Base-by-base conservation (phyloP, 2,329 filamentous ascomycete genomes). In the Cladophialophora exuberans region DNA sequence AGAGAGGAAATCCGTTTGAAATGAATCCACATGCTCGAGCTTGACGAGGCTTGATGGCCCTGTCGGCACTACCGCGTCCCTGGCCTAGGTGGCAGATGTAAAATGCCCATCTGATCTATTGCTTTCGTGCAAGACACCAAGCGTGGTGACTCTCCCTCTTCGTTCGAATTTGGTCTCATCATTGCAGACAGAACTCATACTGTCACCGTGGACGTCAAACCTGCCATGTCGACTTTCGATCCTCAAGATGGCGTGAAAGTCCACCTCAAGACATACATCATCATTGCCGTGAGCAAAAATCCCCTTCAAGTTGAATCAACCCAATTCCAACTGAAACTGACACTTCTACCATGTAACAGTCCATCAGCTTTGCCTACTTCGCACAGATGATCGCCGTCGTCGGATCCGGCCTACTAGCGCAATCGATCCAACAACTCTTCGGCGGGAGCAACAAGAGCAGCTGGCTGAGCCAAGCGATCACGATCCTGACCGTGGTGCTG, bases 391-490 rank as follows among this genome's bases (percentile, higher is more conserved):
- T 23, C 5, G 39, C 17, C 5, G 20, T 43, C 20, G 39, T 43
- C 15, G 39, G 39, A 11, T 43, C 39, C 5, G 39, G 39, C 18
- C 20, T 43, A 7, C 39, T 43, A 5, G 39, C 39, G 6, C 35
- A 39, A 20, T 20, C 35, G 15, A 17, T 39, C 6, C 11, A 13
- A 15, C 6, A 39, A 15, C 15, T 39, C 35, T 20, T 39, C 15
- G 35, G 35, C 35, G 15, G 35, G n/a, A n/a, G n/a, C n/a, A n/a
- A n/a, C n/a, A n/a, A n/a, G n/a, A n/a, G n/a, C n/a, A n/a, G n/a
- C n/a, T 60, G 57, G 57, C 15, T 57, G 13, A 52, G 42, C 33
- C 45, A 54, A 35, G 43, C 45, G 2, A 52, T 60, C 15, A 43
- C 52, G 9, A 55, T 60, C 22, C 15, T 44, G 15, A 60, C 54